These are phyloP conservation scores for Aspergillus tamarii DNA, from an alignment of 2,329 filamentous ascomycete species.

Conservation along the genomic window DNA sequence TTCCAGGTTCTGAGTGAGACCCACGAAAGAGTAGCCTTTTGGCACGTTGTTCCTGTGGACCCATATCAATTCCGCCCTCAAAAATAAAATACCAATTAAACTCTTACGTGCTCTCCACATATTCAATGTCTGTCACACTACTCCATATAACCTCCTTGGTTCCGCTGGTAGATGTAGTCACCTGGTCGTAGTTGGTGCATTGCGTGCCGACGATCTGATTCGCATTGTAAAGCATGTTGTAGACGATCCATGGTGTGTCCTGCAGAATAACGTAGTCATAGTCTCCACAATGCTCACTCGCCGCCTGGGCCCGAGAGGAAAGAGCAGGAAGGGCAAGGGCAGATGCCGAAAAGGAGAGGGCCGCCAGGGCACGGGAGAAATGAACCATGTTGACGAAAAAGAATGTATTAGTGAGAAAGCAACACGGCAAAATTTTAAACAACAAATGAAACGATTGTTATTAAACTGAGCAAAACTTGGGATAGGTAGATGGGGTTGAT, in stretches of 20 bases:
- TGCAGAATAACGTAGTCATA: constrained; percentile 36
- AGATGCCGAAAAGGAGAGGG: constrained; percentile 1
- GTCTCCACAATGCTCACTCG: constrained; percentile 23
- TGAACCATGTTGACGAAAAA: constrained; percentile 6
- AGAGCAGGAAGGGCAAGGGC: constrained; percentile 1
- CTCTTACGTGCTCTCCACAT: constrained; percentile 28
- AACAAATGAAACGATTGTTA: not conserved
- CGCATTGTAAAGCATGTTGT: constrained; percentile 51
- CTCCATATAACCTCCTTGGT: constrained; percentile 43
- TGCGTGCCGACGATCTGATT: constrained; percentile 42
- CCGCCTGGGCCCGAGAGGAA: not conserved
- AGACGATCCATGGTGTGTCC: constrained; percentile 50
- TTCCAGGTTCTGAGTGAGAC: constrained; percentile 48
- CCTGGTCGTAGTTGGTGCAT: constrained; percentile 45
- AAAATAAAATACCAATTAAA: not conserved
- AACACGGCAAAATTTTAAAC: not conserved
- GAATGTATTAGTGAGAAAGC: not conserved
- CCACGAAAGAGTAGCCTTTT: constrained; percentile 52
- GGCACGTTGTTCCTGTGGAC: constrained; percentile 41
- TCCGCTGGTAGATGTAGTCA: constrained; percentile 32
- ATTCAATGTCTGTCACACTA: constrained; percentile 44
- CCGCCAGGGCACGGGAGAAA: constrained; percentile 6
- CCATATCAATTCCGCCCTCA: not conserved
- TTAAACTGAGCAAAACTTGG: not conserved
- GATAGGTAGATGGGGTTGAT: not conserved